These are phyloP conservation scores for Amylostereum chailletii DNA, from an alignment of 1,284 basidiomycete species.

Conservation along the genomic window DNA sequence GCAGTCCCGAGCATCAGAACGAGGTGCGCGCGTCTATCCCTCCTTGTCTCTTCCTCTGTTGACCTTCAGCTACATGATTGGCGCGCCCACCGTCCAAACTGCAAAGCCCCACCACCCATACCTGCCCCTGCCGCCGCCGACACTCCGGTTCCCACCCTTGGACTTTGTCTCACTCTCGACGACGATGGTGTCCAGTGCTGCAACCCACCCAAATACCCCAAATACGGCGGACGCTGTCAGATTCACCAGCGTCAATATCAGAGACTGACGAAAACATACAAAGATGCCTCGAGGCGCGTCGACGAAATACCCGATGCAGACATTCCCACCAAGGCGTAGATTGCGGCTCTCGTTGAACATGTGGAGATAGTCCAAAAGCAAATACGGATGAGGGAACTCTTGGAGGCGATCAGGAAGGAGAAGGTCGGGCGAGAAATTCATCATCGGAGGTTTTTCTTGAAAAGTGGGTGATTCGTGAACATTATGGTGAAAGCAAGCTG, in stretches of 20 bases:
- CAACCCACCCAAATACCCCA: slow-evolving; percentile 15
- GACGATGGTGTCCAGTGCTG: slow-evolving; percentile 21
- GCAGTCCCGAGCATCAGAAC: too few species aligned
- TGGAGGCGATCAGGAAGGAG: slow-evolving; percentile 23
- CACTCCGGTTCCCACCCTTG: too few species aligned
- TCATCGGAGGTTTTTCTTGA: slow-evolving; percentile 19
- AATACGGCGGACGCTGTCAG: slow-evolving; percentile 16
- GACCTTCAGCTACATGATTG: too few species aligned
- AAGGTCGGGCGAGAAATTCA: slow-evolving; percentile 19
- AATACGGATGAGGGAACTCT: slow-evolving; percentile 17
- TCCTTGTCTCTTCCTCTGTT: too few species aligned
- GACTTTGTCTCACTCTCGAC: slow-evolving; percentile 16
- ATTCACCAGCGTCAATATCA: slow-evolving; percentile 21
- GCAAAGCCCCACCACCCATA: too few species aligned
- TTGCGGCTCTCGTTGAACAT: slow-evolving; percentile 14
- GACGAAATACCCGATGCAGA: slow-evolving; percentile 13
- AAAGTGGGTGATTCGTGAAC: slow-evolving; percentile 11
- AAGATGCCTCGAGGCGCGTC: slow-evolving; percentile 20
- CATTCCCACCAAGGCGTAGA: slow-evolving; percentile 15
- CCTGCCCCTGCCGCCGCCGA: too few species aligned
- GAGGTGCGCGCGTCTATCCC: too few species aligned
- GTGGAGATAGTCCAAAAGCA: slow-evolving; percentile 14
- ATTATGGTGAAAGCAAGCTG: neutral
- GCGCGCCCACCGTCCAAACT: too few species aligned
- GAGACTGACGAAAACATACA: slow-evolving; percentile 20